A percentile compares a stretch with the other conserved stretches of the same genome.
phyloP scores from a whole-genome alignment of 23 red algal genomes.

The Gracilariopsis chorda region DNA sequence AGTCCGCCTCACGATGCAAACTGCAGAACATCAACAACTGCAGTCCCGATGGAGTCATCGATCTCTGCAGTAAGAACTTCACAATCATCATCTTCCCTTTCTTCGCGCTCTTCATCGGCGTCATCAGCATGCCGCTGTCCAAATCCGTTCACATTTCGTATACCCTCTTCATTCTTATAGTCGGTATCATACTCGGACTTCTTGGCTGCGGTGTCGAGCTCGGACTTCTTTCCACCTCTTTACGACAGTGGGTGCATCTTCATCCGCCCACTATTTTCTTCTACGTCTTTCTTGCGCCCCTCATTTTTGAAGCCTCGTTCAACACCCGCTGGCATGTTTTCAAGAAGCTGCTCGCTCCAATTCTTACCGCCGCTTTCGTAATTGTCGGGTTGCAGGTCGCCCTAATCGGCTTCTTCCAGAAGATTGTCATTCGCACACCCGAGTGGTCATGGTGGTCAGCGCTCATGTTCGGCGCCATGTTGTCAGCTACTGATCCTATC shows the following conservation, averaged over 20 bases:
- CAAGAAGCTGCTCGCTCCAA: slow-evolving; percentile 70
- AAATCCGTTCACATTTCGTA: slow-evolving; percentile 60
- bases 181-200: slow-evolving; percentile 76
- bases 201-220: slow-evolving; percentile 79
- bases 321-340: slow-evolving; percentile 87
- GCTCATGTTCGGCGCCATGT: slow-evolving; percentile 93
- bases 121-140: slow-evolving; percentile 29
- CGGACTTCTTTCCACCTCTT: slow-evolving; percentile 60
- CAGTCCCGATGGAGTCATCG: not conserved
- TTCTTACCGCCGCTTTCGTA: slow-evolving; percentile 79
- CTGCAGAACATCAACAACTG: slow-evolving; percentile 20
- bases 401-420: slow-evolving; percentile 73
- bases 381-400: slow-evolving; percentile 75
- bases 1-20: slow-evolving; percentile 2
- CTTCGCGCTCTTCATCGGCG: slow-evolving; percentile 54
- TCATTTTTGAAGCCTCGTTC: slow-evolving; percentile 92
- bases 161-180: slow-evolving; percentile 80
- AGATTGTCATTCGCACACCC: slow-evolving; percentile 44
- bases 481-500: slow-evolving; percentile 95
- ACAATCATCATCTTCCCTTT: slow-evolving; percentile 85
- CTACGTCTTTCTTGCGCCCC: slow-evolving; percentile 89
- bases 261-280: slow-evolving; percentile 81
- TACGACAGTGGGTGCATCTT: slow-evolving; percentile 88
- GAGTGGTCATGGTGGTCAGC: slow-evolving; percentile 82
- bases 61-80: slow-evolving; percentile 33